phyloP scores from a whole-genome alignment of 345 rosid genomes.

The Ceriops zippeliana region DNA sequence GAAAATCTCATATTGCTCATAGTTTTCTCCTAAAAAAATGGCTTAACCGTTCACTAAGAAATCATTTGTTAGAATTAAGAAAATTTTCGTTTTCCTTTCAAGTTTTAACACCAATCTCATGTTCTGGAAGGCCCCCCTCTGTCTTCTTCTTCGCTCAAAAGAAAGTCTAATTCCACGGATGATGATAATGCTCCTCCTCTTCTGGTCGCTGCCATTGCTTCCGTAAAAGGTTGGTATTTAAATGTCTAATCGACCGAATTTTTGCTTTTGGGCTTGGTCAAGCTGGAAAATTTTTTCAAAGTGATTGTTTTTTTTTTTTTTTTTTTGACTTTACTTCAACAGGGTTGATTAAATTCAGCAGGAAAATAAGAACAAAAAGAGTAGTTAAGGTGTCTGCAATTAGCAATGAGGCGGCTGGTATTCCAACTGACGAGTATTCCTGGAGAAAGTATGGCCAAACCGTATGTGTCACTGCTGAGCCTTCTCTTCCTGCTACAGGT shows the following conservation, averaged over 20 bases:
- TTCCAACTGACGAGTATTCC: constrained; percentile 79
- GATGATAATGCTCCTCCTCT: constrained; percentile 31
- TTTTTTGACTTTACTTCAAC: background rate
- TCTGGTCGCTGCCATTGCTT: constrained; percentile 87
- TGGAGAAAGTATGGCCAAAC: constrained; percentile 97
- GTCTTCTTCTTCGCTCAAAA: constrained; percentile 51
- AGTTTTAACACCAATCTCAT: constrained; percentile 29
- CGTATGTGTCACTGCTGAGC: too few relatives aligned
- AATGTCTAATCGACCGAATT: background rate
- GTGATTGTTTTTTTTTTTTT: too few relatives aligned
- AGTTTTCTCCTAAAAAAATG: too few relatives aligned
- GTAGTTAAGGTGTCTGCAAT: constrained; percentile 74
- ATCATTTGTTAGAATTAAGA: too few relatives aligned
- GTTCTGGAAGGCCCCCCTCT: constrained; percentile 65
- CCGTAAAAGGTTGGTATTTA: constrained; percentile 61
- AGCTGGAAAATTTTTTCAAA: background rate
- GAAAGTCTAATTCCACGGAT: constrained; percentile 68
- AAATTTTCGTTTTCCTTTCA: too few relatives aligned
- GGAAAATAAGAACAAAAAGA: constrained; percentile 71
- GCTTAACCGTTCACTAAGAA: too few relatives aligned
- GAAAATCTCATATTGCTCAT: too few relatives aligned
- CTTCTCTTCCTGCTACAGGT: too few relatives aligned
- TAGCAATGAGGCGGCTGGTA: constrained; percentile 77
- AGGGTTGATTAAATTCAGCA: constrained; percentile 17
- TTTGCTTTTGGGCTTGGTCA: background rate